phyloP scores from a whole-genome alignment of 1,284 basidiomycete species.

The Boletus sp. region DNA sequence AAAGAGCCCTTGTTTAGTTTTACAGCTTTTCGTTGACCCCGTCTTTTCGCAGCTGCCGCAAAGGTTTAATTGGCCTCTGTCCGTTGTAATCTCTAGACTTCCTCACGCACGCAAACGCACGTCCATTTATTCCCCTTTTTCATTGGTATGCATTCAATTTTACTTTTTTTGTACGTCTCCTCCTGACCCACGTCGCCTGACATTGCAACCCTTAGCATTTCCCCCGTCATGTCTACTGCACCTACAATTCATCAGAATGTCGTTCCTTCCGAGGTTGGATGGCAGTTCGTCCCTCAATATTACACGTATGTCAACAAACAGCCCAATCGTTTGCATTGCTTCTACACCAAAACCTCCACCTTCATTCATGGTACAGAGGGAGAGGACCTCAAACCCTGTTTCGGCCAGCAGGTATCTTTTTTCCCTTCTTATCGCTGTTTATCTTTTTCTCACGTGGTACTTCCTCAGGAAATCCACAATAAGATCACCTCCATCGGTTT shows the following conservation, averaged over 20 bases:
- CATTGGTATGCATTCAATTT: constrained; percentile 21
- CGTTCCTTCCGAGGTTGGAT: constrained; percentile 88
- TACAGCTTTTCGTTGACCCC: constrained; percentile 21
- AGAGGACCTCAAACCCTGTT: constrained; percentile 84
- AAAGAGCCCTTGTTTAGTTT: constrained; percentile 13
- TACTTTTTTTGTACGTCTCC: neutral
- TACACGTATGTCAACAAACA: constrained; percentile 99
- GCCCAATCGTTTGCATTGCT: constrained; percentile 95
- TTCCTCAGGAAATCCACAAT: constrained; percentile 89
- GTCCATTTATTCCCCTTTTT: constrained; percentile 35
- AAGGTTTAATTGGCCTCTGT: constrained; percentile 32
- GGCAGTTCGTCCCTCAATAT: constrained; percentile 97
- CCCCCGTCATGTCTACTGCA: constrained; percentile 31
- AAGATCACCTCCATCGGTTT: constrained; percentile 94
- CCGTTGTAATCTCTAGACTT: constrained; percentile 39
- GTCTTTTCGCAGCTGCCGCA: constrained; percentile 24
- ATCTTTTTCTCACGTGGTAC: constrained; percentile 4
- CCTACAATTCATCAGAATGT: constrained; percentile 51
- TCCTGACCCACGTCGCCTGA: constrained; percentile 6
- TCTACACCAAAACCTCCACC: constrained; percentile 98
- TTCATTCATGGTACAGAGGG: constrained; percentile 97
- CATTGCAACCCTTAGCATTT: constrained; percentile 27
- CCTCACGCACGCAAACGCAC: constrained; percentile 34
- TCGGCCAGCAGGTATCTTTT: constrained; percentile 80
- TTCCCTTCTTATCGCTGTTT: neutral